These are phyloP conservation scores for Penicillium hesseltinei DNA, from an alignment of 2,329 filamentous ascomycete species.

Conservation along the genomic window DNA sequence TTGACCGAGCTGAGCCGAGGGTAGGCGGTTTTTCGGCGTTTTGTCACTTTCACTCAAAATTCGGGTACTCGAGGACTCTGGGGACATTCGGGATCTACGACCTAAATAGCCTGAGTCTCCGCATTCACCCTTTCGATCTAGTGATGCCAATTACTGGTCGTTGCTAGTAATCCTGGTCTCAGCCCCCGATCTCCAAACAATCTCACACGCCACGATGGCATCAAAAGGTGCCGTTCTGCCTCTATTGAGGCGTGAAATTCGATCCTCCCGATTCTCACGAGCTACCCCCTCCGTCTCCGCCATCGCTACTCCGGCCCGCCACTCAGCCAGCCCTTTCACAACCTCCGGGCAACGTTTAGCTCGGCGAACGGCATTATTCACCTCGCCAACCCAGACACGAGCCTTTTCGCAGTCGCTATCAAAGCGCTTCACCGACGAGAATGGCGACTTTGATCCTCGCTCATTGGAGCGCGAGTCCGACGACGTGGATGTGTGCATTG, in stretches of 20 bases:
- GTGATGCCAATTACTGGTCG: constrained; percentile 17
- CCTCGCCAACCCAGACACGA: constrained; percentile 34
- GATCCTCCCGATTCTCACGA: constrained; percentile 32
- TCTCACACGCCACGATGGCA: constrained; percentile 33
- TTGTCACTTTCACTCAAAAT: constrained; percentile 14
- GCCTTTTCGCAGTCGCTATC: constrained; percentile 47
- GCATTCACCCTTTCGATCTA: constrained; percentile 2
- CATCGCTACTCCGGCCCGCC: constrained; percentile 20
- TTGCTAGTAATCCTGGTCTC: constrained; percentile 13
- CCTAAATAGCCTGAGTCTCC: constrained; percentile 6
- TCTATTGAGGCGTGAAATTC: constrained; percentile 44
- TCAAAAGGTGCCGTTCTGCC: constrained; percentile 42
- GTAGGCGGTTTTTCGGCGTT: constrained; percentile 28
- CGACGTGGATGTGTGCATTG: constrained; percentile 92
- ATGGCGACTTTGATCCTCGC: constrained; percentile 63
- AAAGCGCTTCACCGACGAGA: constrained; percentile 44
- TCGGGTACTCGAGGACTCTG: constrained; percentile 28
- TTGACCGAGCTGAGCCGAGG: constrained; percentile 16
- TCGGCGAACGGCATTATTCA: constrained; percentile 24
- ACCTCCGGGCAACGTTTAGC: constrained; percentile 17
- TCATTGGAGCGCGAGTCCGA: constrained; percentile 83
- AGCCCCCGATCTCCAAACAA: not conserved
- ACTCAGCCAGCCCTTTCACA: constrained; percentile 21
- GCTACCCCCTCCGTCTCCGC: constrained; percentile 26
- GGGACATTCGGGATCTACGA: constrained; percentile 1